Conservation (phyloP, 768 basidiomycete genomes). For the Pleurotus giganteus region DNA sequence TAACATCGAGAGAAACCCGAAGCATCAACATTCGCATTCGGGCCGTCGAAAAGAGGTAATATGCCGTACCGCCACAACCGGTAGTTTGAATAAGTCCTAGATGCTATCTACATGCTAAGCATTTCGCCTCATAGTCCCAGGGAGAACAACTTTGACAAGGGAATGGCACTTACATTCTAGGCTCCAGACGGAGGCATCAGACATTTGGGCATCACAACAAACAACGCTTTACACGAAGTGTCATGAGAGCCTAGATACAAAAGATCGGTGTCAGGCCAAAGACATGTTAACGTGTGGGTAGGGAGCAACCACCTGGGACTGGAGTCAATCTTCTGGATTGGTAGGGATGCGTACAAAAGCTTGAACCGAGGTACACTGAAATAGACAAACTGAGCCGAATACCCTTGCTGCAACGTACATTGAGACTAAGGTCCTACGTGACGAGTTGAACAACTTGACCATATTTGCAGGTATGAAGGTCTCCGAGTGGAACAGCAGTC, state of each 20-base stretch:
- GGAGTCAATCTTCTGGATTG: not conserved
- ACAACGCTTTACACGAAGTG: not conserved
- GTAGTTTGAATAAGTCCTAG: constrained; percentile 1
- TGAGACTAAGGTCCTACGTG: too few species aligned
- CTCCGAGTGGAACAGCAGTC: not conserved
- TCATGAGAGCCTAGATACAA: not conserved
- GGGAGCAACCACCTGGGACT: not conserved
- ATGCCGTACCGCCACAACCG: constrained; percentile 1
- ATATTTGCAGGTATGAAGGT: not conserved
- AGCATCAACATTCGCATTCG: constrained; percentile 14
- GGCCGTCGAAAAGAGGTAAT: not conserved
- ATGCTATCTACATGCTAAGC: not conserved
- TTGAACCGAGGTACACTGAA: not conserved
- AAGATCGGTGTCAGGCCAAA: not conserved
- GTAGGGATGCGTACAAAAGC: not conserved
- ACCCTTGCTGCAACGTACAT: too few species aligned
- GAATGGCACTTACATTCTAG: constrained; percentile 7
- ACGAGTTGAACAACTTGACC: too few species aligned
- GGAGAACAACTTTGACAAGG: constrained; percentile 4
- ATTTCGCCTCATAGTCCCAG: not conserved
- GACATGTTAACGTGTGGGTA: not conserved
- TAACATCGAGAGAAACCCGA: not conserved
- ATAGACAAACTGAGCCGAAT: too few species aligned
- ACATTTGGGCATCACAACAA: constrained; percentile 1
- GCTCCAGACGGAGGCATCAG: not conserved